Evolutionary conservation across 768 basidiomycete species (phyloP).

Genomic region (Auricularia auricula-judae): DNA sequence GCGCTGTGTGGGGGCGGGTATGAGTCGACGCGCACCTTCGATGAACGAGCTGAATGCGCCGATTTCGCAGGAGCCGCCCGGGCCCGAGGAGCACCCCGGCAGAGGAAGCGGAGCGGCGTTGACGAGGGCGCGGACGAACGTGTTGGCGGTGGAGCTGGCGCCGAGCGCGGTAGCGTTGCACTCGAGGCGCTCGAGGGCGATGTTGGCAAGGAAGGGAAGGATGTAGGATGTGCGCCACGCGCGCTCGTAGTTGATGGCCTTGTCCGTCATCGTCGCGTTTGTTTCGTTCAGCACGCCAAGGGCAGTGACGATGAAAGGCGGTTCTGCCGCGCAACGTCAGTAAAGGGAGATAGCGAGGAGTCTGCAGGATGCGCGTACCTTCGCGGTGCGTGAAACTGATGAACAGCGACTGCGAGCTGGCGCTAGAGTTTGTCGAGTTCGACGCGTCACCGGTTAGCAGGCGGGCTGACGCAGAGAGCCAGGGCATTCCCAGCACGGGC

Average conservation of each 20-base stretch:
- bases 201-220: slow-evolving; percentile 30
- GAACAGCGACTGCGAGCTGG: slow-evolving; percentile 28
- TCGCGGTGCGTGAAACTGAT: slow-evolving; percentile 27
- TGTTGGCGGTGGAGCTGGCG: slow-evolving; percentile 5
- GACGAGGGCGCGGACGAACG: slow-evolving; percentile 30
- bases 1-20: not conserved
- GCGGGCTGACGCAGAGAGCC: slow-evolving; percentile 28
- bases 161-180: slow-evolving; percentile 17
- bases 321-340: slow-evolving; percentile 26
- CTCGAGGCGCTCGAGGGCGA: slow-evolving; percentile 30
- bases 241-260: slow-evolving; percentile 14
- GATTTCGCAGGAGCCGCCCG: slow-evolving; percentile 28
- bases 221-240: slow-evolving; percentile 29
- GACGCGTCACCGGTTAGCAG: slow-evolving; percentile 24
- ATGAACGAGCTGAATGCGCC: slow-evolving; percentile 23
- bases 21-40: slow-evolving; percentile 5
- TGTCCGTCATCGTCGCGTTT: not conserved
- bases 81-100: slow-evolving; percentile 29
- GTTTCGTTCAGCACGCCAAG: slow-evolving; percentile 35
- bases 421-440: slow-evolving; percentile 15
- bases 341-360: not conserved
- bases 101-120: slow-evolving; percentile 31
- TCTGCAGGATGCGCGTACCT: slow-evolving; percentile 12
- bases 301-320: slow-evolving; percentile 27
- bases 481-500: slow-evolving; percentile 28